Evolutionary conservation across 495 filamentous ascomycete genomes (phyloP).

Genomic region (Penicillium bialowiezense): DNA sequence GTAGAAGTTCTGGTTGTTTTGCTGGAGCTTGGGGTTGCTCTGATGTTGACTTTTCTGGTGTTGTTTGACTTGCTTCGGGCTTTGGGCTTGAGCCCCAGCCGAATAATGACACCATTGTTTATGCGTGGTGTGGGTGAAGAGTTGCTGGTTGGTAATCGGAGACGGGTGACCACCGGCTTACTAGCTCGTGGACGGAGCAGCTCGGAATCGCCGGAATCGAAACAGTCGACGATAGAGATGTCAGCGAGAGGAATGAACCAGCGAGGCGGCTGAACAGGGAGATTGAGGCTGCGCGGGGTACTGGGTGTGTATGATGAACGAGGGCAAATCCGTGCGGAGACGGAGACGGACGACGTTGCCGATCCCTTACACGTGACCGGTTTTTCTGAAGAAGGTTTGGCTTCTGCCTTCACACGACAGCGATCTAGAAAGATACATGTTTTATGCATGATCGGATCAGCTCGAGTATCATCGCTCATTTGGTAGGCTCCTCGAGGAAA

Average conservation of each 20-base stretch:
- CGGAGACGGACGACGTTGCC: background rate
- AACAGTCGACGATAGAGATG: no score
- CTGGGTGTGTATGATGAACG: no score
- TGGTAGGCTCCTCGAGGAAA: background rate
- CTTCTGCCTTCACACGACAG: background rate
- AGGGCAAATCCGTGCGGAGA: slow-evolving; percentile 3
- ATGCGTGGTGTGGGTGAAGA: slow-evolving; percentile 3
- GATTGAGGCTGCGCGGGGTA: slow-evolving; percentile 1
- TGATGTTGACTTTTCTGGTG: slow-evolving; percentile 6
- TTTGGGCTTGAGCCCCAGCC: slow-evolving; percentile 31
- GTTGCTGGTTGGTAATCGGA: slow-evolving; percentile 6
- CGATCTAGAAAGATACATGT: background rate
- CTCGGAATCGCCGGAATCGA: no score
- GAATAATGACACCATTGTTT: slow-evolving; percentile 26
- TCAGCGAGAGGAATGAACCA: no score
- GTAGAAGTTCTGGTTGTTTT: slow-evolving; percentile 11
- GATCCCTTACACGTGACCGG: slow-evolving; percentile 4
- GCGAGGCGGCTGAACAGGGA: no score
- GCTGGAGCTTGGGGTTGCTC: background rate
- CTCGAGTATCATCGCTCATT: background rate
- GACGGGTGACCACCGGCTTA: slow-evolving; percentile 1
- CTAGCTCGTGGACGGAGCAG: background rate
- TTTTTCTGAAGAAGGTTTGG: background rate
- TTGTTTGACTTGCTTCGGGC: slow-evolving; percentile 6
- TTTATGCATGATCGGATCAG: background rate